Evolutionary conservation across 192 early-diverging fungal genomes (phyloP), one percentile per base, ranked within the genome.

Genomic region (Rhizoclosmatium sp.): DNA sequence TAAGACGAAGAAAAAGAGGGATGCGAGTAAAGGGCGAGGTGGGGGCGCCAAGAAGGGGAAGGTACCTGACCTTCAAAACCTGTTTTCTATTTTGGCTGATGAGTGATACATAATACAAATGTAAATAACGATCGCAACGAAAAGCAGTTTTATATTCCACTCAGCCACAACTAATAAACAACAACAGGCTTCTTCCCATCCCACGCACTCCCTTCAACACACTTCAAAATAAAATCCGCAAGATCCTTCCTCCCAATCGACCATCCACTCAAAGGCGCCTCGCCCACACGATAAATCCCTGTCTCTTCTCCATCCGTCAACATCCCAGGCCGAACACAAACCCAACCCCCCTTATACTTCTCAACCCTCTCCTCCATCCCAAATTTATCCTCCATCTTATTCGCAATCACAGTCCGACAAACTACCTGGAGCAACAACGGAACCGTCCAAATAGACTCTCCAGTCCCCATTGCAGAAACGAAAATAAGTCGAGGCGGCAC

Each of bases 1-100:
- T 7, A 49, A 45, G 54, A 16, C 14, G 39, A 71, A 71, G 51
- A 71, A 71, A 49, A 71, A 71, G 69, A 49, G 69, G 49, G 69
- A 71, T 39, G 48, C 39, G 1, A 39, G 49, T 19, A 40, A n/a
- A 44, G 14, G 9, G 66, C 10, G 66, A 46, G 46, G 10, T 5
- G 39, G 12, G 1, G 51, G 47, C 10, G 47, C 9, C 7, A 71
- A 49, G 48, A 71, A 71, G 69, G 60, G 14, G 60, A 62, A 62
- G 21, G 60, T 62, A 7, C 10, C 23, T 7, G 60, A 40, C 7
- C 5, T 23, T 21, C 60, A 62, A 21, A 62, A 62, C 21, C 19
- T 62, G 39, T 62, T 62, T 62, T 62, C 60, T 7, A 31, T 62
- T 40, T 62, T 62, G 60, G 54, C 10, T 14, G 54, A 56, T 31